These are phyloP conservation scores for Colletotrichum camelliae DNA, from an alignment of 2,329 filamentous ascomycete genomes.

Conservation along the genomic window DNA sequence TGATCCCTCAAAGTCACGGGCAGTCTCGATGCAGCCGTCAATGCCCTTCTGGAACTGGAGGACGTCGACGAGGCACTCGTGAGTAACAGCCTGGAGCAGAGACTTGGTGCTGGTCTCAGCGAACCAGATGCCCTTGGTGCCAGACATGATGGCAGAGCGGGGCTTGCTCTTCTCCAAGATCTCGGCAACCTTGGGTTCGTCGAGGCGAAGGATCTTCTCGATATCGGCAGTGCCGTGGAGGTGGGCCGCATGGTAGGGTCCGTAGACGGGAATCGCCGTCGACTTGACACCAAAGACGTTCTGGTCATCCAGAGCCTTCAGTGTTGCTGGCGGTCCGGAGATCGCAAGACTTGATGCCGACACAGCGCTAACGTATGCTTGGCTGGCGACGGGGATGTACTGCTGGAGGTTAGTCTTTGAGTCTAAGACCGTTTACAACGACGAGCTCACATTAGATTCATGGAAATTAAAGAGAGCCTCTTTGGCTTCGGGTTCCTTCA, in stretches of 20 bases:
- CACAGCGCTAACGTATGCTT: constrained; percentile 60
- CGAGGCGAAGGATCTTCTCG: constrained; percentile 49
- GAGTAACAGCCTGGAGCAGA: constrained; percentile 47
- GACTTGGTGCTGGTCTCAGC: constrained; percentile 42
- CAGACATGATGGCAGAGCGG: constrained; percentile 55
- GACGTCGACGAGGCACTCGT: constrained; percentile 56
- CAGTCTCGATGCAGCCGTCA: constrained; percentile 50
- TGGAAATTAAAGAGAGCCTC: constrained; percentile 63
- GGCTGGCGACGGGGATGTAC: constrained; percentile 48
- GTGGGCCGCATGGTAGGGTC: constrained; percentile 62
- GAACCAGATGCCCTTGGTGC: constrained; percentile 50
- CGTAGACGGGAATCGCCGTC: constrained; percentile 58
- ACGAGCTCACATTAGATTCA: constrained; percentile 49
- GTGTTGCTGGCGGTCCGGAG: constrained; percentile 57
- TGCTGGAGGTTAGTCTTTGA: constrained; percentile 23
- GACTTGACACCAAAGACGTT: constrained; percentile 45
- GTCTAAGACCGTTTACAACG: not conserved
- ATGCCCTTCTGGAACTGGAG: constrained; percentile 54
- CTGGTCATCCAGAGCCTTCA: constrained; percentile 47
- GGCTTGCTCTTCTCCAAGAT: constrained; percentile 48
- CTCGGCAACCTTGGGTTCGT: constrained; percentile 41
- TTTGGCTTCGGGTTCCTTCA: constrained; percentile 56
- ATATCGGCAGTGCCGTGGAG: constrained; percentile 52
- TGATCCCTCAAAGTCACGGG: constrained; percentile 41
- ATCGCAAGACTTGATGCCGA: constrained; percentile 55